Evolutionary conservation across 2,329 filamentous ascomycete species (phyloP).

Genomic region (Colletotrichum liriopes): DNA sequence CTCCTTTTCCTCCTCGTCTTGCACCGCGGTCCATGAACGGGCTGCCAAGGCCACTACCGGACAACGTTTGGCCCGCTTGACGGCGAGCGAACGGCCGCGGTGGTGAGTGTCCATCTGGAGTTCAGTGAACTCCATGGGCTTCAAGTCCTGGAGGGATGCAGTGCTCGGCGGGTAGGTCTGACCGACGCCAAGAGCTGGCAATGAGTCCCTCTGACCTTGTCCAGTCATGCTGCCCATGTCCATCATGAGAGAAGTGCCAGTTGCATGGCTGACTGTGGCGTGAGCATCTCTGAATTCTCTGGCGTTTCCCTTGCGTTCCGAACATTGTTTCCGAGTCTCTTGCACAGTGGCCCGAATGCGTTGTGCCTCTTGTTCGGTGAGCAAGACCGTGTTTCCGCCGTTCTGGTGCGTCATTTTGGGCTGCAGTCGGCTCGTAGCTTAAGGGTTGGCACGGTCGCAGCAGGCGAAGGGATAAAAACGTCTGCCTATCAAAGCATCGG

Average conservation of each 20-base stretch:
- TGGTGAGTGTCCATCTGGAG: slow-evolving; percentile 52
- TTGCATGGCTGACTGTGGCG: slow-evolving; percentile 33
- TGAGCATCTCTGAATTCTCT: slow-evolving; percentile 28
- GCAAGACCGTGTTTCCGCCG: slow-evolving; percentile 50
- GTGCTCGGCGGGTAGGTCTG: slow-evolving; percentile 48
- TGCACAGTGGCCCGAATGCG: slow-evolving; percentile 48
- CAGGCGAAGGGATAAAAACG: neutral
- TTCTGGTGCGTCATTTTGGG: slow-evolving; percentile 18
- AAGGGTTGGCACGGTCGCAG: too few relatives aligned
- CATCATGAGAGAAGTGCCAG: slow-evolving; percentile 50
- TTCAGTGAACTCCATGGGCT: slow-evolving; percentile 47
- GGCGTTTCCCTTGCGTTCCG: slow-evolving; percentile 42
- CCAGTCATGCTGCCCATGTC: slow-evolving; percentile 49
- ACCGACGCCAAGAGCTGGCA: slow-evolving; percentile 50
- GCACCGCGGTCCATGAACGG: slow-evolving; percentile 52
- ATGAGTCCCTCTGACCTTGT: slow-evolving; percentile 45
- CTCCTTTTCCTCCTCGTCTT: slow-evolving; percentile 47
- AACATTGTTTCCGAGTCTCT: slow-evolving; percentile 45
- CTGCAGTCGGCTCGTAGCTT: neutral
- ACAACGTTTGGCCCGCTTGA: slow-evolving; percentile 47
- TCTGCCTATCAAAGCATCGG: neutral
- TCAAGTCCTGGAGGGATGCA: slow-evolving; percentile 42
- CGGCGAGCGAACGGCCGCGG: slow-evolving; percentile 46
- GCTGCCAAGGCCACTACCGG: slow-evolving; percentile 47
- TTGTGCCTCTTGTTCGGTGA: slow-evolving; percentile 51